These are phyloP conservation scores for Calonectria henricotiae DNA, from an alignment of 2,329 filamentous ascomycete species.

Conservation along the genomic window DNA sequence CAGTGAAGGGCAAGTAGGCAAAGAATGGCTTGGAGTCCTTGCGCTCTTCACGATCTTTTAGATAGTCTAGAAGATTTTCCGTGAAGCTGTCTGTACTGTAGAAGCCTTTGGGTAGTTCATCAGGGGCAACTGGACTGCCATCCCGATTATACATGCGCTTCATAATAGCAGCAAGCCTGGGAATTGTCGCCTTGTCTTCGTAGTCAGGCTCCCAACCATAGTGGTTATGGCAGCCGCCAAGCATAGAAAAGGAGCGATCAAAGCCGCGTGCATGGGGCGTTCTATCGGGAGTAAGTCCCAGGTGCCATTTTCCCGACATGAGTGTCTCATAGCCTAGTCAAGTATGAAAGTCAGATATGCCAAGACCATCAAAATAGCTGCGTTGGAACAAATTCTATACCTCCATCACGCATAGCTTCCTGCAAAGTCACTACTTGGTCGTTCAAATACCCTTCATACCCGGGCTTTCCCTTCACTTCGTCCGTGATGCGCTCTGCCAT, in stretches of 20 bases:
- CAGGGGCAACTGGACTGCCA: constrained; percentile 44
- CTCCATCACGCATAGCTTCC: constrained; percentile 12
- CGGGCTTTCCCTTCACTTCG: constrained; percentile 14
- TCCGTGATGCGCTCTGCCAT: constrained; percentile 64
- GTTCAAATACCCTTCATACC: constrained; percentile 18
- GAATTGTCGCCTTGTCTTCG: constrained; percentile 26
- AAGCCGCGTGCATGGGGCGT: neutral
- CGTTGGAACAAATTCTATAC: neutral
- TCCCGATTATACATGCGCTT: constrained; percentile 20
- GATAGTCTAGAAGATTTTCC: constrained; percentile 61
- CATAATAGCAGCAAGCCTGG: constrained; percentile 12
- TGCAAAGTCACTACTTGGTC: neutral
- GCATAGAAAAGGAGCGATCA: constrained; percentile 7
- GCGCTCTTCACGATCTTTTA: constrained; percentile 49
- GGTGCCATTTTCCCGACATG: constrained; percentile 52
- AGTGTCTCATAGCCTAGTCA: constrained; percentile 1
- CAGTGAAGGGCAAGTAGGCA: constrained; percentile 64
- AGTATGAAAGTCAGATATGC: neutral
- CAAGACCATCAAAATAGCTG: too few relatives aligned
- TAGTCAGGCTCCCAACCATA: constrained; percentile 21
- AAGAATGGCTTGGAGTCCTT: constrained; percentile 51
- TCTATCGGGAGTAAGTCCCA: constrained; percentile 1
- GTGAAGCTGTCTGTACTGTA: constrained; percentile 65
- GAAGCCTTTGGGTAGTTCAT: constrained; percentile 60
- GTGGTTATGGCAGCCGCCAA: constrained; percentile 7